Conservation (phyloP, 352 stramenopile species). For the Phytophthora palmivora region DNA sequence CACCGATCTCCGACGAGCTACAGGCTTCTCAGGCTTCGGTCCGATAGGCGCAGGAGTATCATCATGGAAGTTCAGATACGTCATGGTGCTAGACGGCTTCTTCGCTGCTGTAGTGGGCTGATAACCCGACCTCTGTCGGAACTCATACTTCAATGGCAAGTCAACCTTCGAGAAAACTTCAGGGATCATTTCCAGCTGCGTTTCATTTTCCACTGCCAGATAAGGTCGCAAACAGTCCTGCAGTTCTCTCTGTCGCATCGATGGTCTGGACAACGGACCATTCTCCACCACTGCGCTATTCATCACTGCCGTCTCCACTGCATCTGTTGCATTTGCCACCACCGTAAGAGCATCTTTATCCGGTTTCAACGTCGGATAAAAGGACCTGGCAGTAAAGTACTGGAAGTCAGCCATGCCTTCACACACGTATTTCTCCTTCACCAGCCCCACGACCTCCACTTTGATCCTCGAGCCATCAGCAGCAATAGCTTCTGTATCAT, state of each 20-base stretch:
- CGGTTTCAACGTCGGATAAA: conserved; percentile 54
- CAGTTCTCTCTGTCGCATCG: conserved; percentile 48
- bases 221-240: conserved; percentile 69
- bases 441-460: conserved; percentile 62
- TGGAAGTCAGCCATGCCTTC: conserved; percentile 90
- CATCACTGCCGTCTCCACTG: conserved; percentile 30
- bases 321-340: conserved; percentile 30
- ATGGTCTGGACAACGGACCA: conserved; percentile 52
- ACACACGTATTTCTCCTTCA: conserved; percentile 84
- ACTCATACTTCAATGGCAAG: conserved; percentile 85
- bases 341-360: conserved; percentile 34
- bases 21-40: conserved; percentile 56
- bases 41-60: conserved; percentile 55
- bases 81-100: conserved; percentile 78
- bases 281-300: conserved; percentile 40
- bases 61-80: conserved; percentile 84
- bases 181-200: conserved; percentile 75
- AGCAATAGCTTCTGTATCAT: conserved; percentile 4
- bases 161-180: conserved; percentile 89
- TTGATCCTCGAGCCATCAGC: conserved; percentile 34
- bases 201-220: conserved; percentile 51
- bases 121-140: conserved; percentile 79
- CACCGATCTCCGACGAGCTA: conserved; percentile 55
- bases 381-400: conserved; percentile 74
- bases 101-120: conserved; percentile 63